Base-by-base conservation (phyloP, 768 basidiomycete genomes). In the Mycena crocata region DNA sequence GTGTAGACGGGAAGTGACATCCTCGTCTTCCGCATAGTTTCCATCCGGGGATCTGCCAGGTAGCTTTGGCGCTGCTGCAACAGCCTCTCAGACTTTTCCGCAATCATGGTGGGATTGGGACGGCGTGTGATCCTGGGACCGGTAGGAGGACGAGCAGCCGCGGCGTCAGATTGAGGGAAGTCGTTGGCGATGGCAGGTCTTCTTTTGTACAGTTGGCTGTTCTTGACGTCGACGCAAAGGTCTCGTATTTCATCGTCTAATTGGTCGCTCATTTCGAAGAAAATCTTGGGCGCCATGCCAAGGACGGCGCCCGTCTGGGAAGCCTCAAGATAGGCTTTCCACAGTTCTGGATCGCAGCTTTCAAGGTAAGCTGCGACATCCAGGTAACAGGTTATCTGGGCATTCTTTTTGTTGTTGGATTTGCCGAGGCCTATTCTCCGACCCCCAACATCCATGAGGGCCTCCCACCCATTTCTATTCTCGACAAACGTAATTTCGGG, bases 291-390 rank as follows among this genome's bases (percentile, higher is more conserved):
- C 5, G 90, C 93, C 73, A 92, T 78, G 19, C 90, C 91, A 28
- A 94, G 84, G 67, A 90, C 88, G 55, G 88, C 85, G 28, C 92
- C 91, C 4, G 86, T 83, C 74, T 88, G 87, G 37, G 84, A 83
- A 14, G 89, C 89, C 60, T 82, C 77, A 9, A 87, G 72, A 75
- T 90, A 98, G 24, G 85, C 80, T 61, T 84, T 81, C 96, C 96
- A 98, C 28, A 98, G 84, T 1, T 84, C 84, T 0, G 86, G 83
- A 76, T 98, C 96, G 76, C 94, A 96, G 61, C 82, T 84, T 75
- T 96, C 92, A 63, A 98, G 86, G 76, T 98, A 97, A 57, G 89
- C 86, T 0, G 91, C 87, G 66, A 95, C 95, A 76, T 98, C 96
- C 50, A 98, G 86, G 76, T 92, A 97, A 75, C 92, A 94, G 67